Conservation (phyloP, 148 eudicot genomes). For the Rhododendron mucronatum region DNA sequence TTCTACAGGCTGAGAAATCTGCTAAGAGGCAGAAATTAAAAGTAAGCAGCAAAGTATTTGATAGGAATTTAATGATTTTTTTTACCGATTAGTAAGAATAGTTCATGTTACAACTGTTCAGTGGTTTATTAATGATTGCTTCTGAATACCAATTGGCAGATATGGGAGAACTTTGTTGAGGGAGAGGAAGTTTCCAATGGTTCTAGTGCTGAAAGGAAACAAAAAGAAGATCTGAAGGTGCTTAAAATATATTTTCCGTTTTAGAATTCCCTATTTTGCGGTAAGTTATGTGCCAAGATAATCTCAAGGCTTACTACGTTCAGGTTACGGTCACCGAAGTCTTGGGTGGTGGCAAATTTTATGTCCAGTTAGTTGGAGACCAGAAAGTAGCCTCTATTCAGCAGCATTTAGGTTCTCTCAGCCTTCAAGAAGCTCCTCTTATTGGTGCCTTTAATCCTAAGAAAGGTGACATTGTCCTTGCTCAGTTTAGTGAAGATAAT, state of each 20-base stretch:
- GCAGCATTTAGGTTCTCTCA: slow-evolving; percentile 71
- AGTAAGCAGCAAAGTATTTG: slow-evolving; percentile 27
- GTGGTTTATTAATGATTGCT: background rate
- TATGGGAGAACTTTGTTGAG: slow-evolving; percentile 90
- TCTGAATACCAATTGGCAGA: slow-evolving; percentile 35
- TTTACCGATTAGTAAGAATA: background rate
- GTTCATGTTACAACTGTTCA: background rate
- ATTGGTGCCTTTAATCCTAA: slow-evolving; percentile 76
- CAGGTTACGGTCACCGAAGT: slow-evolving; percentile 86
- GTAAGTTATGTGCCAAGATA: background rate
- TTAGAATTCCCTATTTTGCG: background rate
- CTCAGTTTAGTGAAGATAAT: slow-evolving; percentile 79
- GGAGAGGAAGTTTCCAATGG: slow-evolving; percentile 78
- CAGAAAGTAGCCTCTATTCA: slow-evolving; percentile 63
- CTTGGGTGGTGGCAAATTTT: slow-evolving; percentile 79
- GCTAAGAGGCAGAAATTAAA: slow-evolving; percentile 86
- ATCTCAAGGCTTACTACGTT: background rate
- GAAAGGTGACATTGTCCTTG: slow-evolving; percentile 83
- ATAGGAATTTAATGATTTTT: background rate
- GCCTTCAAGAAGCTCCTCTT: slow-evolving; percentile 62
- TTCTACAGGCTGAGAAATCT: slow-evolving; percentile 75
- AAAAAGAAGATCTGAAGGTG: slow-evolving; percentile 85
- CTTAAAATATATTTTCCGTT: background rate
- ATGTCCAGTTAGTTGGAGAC: slow-evolving; percentile 72
- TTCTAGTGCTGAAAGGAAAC: slow-evolving; percentile 43